Evolutionary conservation across 257 asterid genomes (phyloP), one percentile per base, ranked within the genome.

Genomic region (Przewalskia tangutica): DNA sequence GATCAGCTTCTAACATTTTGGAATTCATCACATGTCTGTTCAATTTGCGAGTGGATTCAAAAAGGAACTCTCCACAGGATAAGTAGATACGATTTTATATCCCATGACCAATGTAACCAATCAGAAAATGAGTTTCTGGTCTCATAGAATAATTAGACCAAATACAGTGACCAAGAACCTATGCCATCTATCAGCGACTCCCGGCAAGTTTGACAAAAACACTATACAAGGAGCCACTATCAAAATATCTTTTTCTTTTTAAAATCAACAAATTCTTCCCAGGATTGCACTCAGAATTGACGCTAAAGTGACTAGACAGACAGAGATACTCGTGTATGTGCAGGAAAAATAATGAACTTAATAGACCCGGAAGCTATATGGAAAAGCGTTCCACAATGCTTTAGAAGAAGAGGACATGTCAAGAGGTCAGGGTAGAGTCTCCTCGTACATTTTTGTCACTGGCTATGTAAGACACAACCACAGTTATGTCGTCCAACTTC

Each of bases 401-500:
- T 7, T 13, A 66, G 23, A 18, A 11, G 8, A 17, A 82, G 68
- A 76, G 38, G 12, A 55, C 16, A 40, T 44, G 42, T 14, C 0
- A 14, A 65, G 55, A 38, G 56, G 18, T 59, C 48, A 32, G 55
- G 40, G 79, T 77, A 70, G 85, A 81, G 58, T 85, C 84, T 6
- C 58, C 5, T 34, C 89, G 32, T 91, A 95, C 99, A 46, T 90
- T 91, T 63, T 89, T 85, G 54, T 90, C 91, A 75, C 90, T 92
- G 82, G 92, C 80, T 77, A 94, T 89, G 67, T 88, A 94, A 50
- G 99, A 96, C 36, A 94, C 98, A 18, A 93, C 93, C 2, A 94
- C 98, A 40, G 99, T 94, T 84, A 94, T 88, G 87, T 94, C 98
- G 81, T 94, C 98, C 18, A 95, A 98, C 83, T 95, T 95, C 60